These are phyloP conservation scores for Cyberlindnera bimundalis DNA, from an alignment of 805 yeast species.

Conservation along the genomic window DNA sequence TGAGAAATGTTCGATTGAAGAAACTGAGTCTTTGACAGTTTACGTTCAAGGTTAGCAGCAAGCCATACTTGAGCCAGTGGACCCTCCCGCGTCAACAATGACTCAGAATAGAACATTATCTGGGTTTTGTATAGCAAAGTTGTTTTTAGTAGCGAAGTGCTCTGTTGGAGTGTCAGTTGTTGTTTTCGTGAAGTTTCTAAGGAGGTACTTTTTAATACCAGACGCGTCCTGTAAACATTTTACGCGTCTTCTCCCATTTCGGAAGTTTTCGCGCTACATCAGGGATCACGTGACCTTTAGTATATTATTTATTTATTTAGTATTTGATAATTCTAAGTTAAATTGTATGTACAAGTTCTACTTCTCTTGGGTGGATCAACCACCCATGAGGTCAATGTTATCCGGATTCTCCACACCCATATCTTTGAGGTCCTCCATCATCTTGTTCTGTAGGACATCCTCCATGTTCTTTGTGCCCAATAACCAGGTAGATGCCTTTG, in stretches of 20 bases:
- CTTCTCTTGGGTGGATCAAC: constrained; percentile 7
- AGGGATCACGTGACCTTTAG: no score
- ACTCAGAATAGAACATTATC: constrained; percentile 47
- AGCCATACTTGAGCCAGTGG: constrained; percentile 91
- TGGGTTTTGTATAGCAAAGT: neutral
- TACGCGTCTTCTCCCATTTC: neutral
- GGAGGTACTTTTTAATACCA: no score
- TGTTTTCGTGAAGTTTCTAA: no score
- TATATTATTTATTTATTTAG: no score
- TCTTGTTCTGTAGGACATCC: constrained; percentile 23
- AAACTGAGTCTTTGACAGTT: constrained; percentile 67
- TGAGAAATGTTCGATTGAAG: constrained; percentile 67
- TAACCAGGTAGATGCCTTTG: constrained; percentile 17
- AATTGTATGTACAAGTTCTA: neutral
- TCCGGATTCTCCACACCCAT: constrained; percentile 28
- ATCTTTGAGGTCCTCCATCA: constrained; percentile 24
- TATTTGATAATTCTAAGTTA: no score
- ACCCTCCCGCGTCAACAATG: constrained; percentile 62
- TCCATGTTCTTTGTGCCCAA: constrained; percentile 25
- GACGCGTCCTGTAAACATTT: no score
- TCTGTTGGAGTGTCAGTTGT: no score
- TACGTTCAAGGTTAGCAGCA: constrained; percentile 84
- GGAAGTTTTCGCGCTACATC: no score
- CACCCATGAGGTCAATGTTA: constrained; percentile 19
- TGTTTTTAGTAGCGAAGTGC: no score